Percentiles rank a stretch among this genome's conserved stretches.
Evolutionary conservation across 2,329 filamentous ascomycete genomes (phyloP).

Genomic region (Penicillium glabrum): DNA sequence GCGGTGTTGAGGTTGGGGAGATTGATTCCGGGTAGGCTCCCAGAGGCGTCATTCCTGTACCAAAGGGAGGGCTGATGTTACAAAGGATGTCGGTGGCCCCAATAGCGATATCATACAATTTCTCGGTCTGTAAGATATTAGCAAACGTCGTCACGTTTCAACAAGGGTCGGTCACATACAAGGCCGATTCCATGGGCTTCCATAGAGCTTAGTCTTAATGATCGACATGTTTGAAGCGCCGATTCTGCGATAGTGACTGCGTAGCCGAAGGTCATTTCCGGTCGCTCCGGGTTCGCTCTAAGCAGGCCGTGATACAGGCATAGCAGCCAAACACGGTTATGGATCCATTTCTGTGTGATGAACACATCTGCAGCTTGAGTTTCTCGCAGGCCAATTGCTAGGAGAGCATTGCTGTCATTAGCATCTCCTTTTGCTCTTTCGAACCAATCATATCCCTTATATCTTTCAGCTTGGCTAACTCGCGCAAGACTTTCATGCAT

Average conservation of each 20-base stretch:
- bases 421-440: conserved; percentile 31
- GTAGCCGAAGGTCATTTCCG: conserved; percentile 39
- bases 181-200: conserved; percentile 44
- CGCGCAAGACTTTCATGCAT: conserved; percentile 36
- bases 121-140: conserved; percentile 32
- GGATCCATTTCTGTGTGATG: conserved; percentile 45
- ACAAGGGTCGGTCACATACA: conserved; percentile 23
- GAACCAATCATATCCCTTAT: conserved; percentile 40
- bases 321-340: conserved; percentile 45
- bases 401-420: conserved; percentile 20
- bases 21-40: conserved; percentile 15
- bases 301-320: conserved; percentile 43
- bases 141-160: not conserved
- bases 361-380: conserved; percentile 45
- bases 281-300: conserved; percentile 33
- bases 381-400: conserved; percentile 32
- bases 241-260: conserved; percentile 36
- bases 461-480: conserved; percentile 35
- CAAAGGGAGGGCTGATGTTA: conserved; percentile 25
- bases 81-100: conserved; percentile 32
- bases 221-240: conserved; percentile 35
- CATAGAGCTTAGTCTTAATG: conserved; percentile 38
- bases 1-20: conserved; percentile 16
- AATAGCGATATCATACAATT: conserved; percentile 40
- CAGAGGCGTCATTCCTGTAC: conserved; percentile 14